Base-by-base conservation (phyloP, 2,329 filamentous ascomycete genomes). In the Trichoderma cornu-damae region DNA sequence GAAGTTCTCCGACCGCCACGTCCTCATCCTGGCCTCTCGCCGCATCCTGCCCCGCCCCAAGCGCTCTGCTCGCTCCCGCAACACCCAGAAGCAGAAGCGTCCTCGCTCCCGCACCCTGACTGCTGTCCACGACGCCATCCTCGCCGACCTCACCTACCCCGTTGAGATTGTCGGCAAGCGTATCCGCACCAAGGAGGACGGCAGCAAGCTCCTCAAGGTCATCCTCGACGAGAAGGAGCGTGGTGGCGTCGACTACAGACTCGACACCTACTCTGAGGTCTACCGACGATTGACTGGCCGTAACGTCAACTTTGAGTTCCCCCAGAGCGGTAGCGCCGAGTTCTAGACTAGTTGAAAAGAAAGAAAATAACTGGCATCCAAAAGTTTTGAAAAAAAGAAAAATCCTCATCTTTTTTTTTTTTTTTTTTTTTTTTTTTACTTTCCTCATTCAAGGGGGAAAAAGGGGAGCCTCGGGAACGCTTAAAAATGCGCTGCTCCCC, bases 1-100 rank as follows among this genome's bases (percentile, higher is more conserved):
- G 91, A 99, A 99, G 85, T 99, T 99, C 90, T 97, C 94, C 66
- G 94, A 99, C 86, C 94, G 94, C 80, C 94, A 99, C 80, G 94
- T 99, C 78, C 84, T 99, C 78, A 91, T 99, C 86, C 88, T 99
- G 72, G 94, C 94, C 71, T 95, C 93, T 74, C 94, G 94, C 85
- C 94, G 94, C 79, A 99, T 99, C 73, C 86, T 99, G 63, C 93
- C 94, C 77, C 91, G 92, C 78, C 94, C 94, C 78, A 96, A 96
- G 90, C 92, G 93, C 77, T 96, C 91, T 77, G 90, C 87, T 83
- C 92, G 91, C 82, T 90, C 88, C 69, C 93, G 94, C 84, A 92
- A 92, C 82, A 90, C 83, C 75, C 92, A 94, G 81, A 97, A 86
- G 74, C 94, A 99, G 87, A 96, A 97, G 91, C 93, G 94, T 69